Evolutionary conservation across 495 filamentous ascomycete species (phyloP).

Genomic region (Xylaria acuta): DNA sequence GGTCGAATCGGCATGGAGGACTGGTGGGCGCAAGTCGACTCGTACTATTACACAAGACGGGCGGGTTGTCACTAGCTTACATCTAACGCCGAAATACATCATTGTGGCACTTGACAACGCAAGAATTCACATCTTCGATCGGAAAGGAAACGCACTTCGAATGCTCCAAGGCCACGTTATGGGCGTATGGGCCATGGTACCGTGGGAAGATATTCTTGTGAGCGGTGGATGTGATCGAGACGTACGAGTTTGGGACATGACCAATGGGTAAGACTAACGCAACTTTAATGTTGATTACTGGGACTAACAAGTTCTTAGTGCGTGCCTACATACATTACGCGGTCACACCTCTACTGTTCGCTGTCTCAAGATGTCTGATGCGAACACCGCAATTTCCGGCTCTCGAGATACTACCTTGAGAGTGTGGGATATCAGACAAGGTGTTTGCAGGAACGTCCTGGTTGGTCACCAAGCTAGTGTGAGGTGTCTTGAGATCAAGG

Average conservation of each 20-base stretch:
- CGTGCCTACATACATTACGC: conserved; percentile 80
- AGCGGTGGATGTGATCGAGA: conserved; percentile 97
- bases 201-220: conserved; percentile 93
- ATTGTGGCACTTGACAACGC: conserved; percentile 97
- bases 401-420: conserved; percentile 93
- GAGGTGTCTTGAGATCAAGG: conserved; percentile 92
- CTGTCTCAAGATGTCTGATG: conserved; percentile 96
- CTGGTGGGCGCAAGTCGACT: conserved; percentile 77
- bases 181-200: conserved; percentile 99
- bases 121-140: conserved; percentile 97
- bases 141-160: conserved; percentile 83
- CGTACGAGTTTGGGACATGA: conserved; percentile 97
- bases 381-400: conserved; percentile 91
- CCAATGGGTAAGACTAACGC: conserved; percentile 72
- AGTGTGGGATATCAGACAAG: conserved; percentile 91
- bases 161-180: conserved; percentile 95
- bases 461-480: conserved; percentile 97
- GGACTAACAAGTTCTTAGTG: conserved; percentile 47
- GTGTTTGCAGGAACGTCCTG: conserved; percentile 87
- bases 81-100: conserved; percentile 94
- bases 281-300: neutral
- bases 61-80: conserved; percentile 93
- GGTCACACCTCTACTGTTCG: conserved; percentile 97
- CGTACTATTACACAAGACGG: conserved; percentile 93
- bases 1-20: conserved; percentile 96